Base-by-base conservation (phyloP, 75 land plant species). In the Sequoiadendron giganteum region DNA sequence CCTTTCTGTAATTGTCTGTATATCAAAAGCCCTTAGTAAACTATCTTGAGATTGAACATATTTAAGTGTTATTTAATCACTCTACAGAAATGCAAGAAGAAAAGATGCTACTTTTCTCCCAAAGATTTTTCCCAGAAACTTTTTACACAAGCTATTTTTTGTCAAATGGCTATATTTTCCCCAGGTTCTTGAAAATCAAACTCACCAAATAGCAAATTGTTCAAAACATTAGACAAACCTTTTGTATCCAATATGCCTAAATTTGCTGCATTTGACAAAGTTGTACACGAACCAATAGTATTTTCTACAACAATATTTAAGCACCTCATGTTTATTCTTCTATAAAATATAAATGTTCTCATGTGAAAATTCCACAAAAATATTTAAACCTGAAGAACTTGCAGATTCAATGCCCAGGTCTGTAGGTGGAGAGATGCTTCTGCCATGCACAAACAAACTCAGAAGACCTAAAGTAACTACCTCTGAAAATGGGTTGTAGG, bases 1-100 rank as follows among this genome's bases (percentile, higher is more conserved):
- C 92, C 86, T 88, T 91, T 10, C 92, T 93, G 89, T 95, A 97
- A 39, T 87, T 92, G 52, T 97, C 99, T 97, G 96, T 88, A 90
- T n/a, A 42, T 82, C 84, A 82, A n/a, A 82, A 75, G 38, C 38
- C 16, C 32, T 75, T 11, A 13, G 16, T 25, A 10, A 32, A 32
- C 13, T 75, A 16, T 32, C 34, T 30, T 34, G 15, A 11, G 38
- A 75, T 34, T 34, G 38, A 75, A 75, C 34, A 34, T 2, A 32
- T 75, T 52, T 25, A 34, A 75, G 39, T 32, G 16, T 34, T 34
- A 75, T 2, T 75, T 75, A 30, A 34, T 28, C 28, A 8, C 70
- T 28, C 30, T 6, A 65, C 7, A 65, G 28, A 65, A 65, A 65
- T 32, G 77, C 16, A 34, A 75, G 28, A 32, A 73, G 36, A 25